Evolutionary conservation across 768 basidiomycete species (phyloP), one percentile per base, ranked within the genome.

Genomic region (Chalciporus pseudorubinellus): DNA sequence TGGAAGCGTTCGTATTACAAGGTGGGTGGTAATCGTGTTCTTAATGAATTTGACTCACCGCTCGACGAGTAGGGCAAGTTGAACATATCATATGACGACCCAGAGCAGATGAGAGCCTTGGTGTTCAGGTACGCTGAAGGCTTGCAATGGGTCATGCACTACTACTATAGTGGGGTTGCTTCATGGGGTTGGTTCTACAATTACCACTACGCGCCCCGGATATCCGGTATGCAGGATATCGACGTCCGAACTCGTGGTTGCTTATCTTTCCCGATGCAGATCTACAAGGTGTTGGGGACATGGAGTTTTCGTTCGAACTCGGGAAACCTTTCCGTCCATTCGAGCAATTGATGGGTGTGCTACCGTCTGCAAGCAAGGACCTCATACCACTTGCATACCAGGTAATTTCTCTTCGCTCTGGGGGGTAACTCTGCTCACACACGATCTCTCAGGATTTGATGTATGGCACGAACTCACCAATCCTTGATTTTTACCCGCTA

Each of bases 101-200:
- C 83, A 6, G 74, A 85, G 56, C 76, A 81, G 45, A 82, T 94
- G 77, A 75, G 78, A 21, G 75, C 83, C 43, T 74, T 99, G 48
- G 77, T 82, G 12, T 94, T 78, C 63, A 80, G 83, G 51, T 99
- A 97, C 67, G 81, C 91, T 16, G 92, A 98, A 65, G 97, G 97
- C 1, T 71, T 99, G 55, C 97, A 99, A 64, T 98, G 95, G 97
- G 93, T 98, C 28, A 90, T 99, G 88, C 89, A 93, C 65, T 99
- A 99, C 69, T 99, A 99, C 68, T 98, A 98, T 68, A 83, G 89
- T 55, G 97, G 97, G 6, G 94, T 98, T 16, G 89, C 93, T 6
- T 95, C 92, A 14, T 99, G 97, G 97, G 82, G 91, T 19, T 98
- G 97, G 97, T 99, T 95, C 74, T 98, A 98, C 72, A 76, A 95